Base-by-base conservation (phyloP, 2,329 filamentous ascomycete genomes). In the Aspergillus melleus region DNA sequence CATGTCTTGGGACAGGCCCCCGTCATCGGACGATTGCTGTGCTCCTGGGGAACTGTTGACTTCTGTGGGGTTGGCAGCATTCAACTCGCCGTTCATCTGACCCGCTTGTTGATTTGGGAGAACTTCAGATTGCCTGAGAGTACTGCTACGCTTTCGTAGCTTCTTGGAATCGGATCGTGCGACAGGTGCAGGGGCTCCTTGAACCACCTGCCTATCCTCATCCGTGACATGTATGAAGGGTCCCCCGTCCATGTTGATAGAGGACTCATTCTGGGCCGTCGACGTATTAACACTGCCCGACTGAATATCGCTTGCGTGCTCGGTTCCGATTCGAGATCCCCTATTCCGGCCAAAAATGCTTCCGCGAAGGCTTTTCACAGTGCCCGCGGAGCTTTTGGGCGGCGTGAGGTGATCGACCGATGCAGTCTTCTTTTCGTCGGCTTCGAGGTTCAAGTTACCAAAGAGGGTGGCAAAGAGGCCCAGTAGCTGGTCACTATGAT, bases 401-500 rank as follows among this genome's bases (percentile, higher is more conserved):
- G 85, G 83, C 20, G 84, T 80, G 20, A 81, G 69, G n/a, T 81
- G 74, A 5, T 74, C 72, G 6, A 14, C 11, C 20, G 65, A 70
- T 79, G 67, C 64, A 52, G 61, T 12, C 49, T 62, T 69, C 57
- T 63, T 59, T 20, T 63, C 50, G 50, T 70, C 60, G 66, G 68
- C 60, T 26, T 76, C 73, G 51, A 75, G 76, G 64, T 81, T 77
- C 10, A 86, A 77, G 52, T 87, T 84, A 6, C 89, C 89, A 73
- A 96, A 98, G 0, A 99, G 80, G 62, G 90, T 84, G 3, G 88
- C 85, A 71, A 95, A 99, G 0, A 98, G 80, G 16, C 87, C 87
- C 20, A 99, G 79, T 44, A 99, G 81, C 74, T 97, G 92, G 64
- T 91, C 87, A 71, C 90, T 93, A 61, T 90, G 88, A 71, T 96